Evolutionary conservation across 2,329 filamentous ascomycete genomes (phyloP), one percentile per base, ranked within the genome.

Genomic region (Neofusicoccum cordaticola): DNA sequence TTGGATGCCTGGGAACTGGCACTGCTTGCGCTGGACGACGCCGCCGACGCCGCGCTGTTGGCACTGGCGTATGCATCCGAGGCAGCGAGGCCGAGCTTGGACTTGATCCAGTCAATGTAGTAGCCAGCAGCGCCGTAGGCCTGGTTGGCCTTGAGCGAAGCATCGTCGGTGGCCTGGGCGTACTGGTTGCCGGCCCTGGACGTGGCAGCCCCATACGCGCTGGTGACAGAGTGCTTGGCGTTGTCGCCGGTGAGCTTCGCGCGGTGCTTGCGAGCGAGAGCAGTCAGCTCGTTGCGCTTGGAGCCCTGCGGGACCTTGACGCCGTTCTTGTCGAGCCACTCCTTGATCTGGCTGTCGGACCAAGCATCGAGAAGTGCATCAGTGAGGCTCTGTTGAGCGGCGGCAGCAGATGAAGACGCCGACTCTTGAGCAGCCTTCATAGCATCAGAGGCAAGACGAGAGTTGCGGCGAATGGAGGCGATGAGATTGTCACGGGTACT

Each of bases 241-340:
- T 84, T 90, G 71, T 92, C 88, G 66, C 88, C 89, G 17, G 88
- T 81, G 51, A 94, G 82, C 65, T 88, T 82, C 65, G 90, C 89
- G 66, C 91, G 89, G 80, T 96, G 87, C 84, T 95, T 96, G 75
- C 94, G 92, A 68, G 94, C 90, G 67, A 98, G 86, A 62, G 94
- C 93, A 62, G 96, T 62, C 31, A 98, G 85, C 78, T 99, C 94
- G 72, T 97, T 96, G 70, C 87, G 83, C 83, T 90, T 93, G 73
- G 91, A 96, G 53, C 94, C 95, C 75, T 98, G 94, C 9, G 95
- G 95, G 58, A 97, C 92, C 82, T 85, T 85, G 74, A 99, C 90
- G 65, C 88, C 87, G 71, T 98, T 95, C 84, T 93, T 92, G 81
- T 98, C 94, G 63, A 88, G 88, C 82, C 95, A 98, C 68, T 92